Evolutionary conservation across 2,329 filamentous ascomycete genomes (phyloP).

Genomic region (Ophiostoma pallidulum): DNA sequence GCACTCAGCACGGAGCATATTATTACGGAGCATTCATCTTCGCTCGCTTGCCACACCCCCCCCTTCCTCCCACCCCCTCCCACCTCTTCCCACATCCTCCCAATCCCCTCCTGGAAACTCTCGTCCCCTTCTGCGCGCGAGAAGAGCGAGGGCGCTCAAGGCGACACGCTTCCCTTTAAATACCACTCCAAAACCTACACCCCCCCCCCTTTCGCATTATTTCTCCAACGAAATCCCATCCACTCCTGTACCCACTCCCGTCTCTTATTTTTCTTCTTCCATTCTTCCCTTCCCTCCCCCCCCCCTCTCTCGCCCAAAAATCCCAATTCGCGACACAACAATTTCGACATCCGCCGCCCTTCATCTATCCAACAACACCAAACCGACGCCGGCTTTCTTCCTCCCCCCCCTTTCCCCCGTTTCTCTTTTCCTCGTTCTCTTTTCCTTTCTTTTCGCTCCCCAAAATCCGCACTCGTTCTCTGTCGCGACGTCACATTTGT

Average conservation of each 20-base stretch:
- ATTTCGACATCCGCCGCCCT: slow-evolving; percentile 5
- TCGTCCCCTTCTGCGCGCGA: too few species aligned
- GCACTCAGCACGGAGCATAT: too few species aligned
- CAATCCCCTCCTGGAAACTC: too few species aligned
- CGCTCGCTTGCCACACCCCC: neutral
- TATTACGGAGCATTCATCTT: too few species aligned
- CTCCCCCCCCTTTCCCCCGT: neutral
- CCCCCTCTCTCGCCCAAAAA: slow-evolving; percentile 4
- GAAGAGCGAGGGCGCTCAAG: too few species aligned
- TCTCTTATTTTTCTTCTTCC: slow-evolving; percentile 1
- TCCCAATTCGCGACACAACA: slow-evolving; percentile 7
- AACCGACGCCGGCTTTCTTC: neutral
- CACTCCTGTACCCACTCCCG: slow-evolving; percentile 6
- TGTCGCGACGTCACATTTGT: neutral
- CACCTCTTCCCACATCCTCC: too few species aligned
- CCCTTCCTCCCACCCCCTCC: neutral
- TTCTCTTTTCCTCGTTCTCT: neutral
- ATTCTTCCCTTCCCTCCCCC: slow-evolving; percentile 2
- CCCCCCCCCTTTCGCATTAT: slow-evolving; percentile 1
- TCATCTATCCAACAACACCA: neutral
- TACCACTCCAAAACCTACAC: neutral
- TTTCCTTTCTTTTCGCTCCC: neutral
- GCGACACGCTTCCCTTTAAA: neutral
- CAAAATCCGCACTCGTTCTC: neutral
- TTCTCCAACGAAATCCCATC: slow-evolving; percentile 3